Percentiles rank a stretch among this genome's conserved stretches.
Evolutionary conservation across 2,329 filamentous ascomycete genomes (phyloP).

Genomic region (Verticillium albo-atrum): DNA sequence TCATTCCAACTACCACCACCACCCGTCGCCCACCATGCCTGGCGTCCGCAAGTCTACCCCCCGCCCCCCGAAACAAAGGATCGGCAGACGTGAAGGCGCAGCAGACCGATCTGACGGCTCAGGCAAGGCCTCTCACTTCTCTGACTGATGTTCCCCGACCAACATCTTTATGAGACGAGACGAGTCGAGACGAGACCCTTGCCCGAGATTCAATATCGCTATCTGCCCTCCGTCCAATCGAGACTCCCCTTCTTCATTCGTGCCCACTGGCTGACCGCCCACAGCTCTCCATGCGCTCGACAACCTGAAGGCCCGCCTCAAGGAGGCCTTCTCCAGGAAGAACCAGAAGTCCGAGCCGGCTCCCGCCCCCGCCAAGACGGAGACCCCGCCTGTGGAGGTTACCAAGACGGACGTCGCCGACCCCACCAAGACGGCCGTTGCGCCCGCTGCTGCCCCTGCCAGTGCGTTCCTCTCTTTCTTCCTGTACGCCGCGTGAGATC

Average conservation of each 20-base stretch:
- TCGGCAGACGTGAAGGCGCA: neutral
- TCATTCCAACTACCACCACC: neutral
- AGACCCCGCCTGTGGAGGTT: slow-evolving; percentile 20
- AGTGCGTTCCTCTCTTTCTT: slow-evolving; percentile 1
- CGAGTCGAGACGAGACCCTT: neutral
- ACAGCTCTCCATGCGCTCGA: slow-evolving; percentile 46
- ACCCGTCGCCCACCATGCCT: slow-evolving; percentile 37
- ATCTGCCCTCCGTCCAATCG: neutral
- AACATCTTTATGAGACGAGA: neutral
- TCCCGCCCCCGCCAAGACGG: slow-evolving; percentile 22
- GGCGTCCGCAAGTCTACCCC: slow-evolving; percentile 42
- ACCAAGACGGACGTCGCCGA: slow-evolving; percentile 20
- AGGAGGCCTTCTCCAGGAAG: slow-evolving; percentile 45
- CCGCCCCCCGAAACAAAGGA: neutral
- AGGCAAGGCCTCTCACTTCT: neutral
- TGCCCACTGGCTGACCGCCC: neutral
- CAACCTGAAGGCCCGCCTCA: slow-evolving; percentile 53
- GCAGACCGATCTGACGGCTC: neutral
- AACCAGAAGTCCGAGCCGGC: slow-evolving; percentile 32
- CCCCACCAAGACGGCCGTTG: slow-evolving; percentile 8
- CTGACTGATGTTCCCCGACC: neutral
- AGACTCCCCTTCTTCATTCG: neutral
- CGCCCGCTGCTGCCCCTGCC: slow-evolving; percentile 6
- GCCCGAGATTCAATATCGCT: neutral
- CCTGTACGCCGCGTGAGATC: neutral